Conservation (phyloP, 2,329 filamentous ascomycete genomes). For the Paraphoma sp. region DNA sequence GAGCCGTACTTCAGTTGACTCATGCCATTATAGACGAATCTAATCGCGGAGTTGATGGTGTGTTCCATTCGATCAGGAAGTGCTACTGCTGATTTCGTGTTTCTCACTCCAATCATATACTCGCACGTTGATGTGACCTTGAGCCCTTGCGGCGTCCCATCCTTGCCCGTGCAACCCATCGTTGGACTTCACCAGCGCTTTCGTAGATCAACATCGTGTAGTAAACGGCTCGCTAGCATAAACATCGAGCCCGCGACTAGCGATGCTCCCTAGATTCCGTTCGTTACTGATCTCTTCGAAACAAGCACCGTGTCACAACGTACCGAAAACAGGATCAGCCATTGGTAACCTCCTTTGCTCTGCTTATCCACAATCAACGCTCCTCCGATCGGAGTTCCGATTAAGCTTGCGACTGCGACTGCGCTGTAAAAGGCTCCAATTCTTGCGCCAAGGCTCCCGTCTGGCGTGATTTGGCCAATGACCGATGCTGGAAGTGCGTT, state of each 20-base stretch:
- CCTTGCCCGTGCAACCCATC: no score
- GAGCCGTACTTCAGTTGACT: no score
- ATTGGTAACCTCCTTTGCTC: constrained; percentile 25
- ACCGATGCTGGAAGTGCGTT: constrained; percentile 68
- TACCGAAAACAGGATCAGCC: constrained; percentile 37
- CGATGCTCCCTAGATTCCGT: constrained; percentile 14
- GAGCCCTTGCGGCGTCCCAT: no score
- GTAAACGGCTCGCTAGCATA: constrained; percentile 27
- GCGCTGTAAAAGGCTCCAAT: constrained; percentile 69
- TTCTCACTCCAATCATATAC: no score
- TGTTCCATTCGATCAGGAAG: no score
- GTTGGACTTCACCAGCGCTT: constrained; percentile 16
- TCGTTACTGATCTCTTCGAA: background rate
- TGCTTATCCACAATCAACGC: constrained; percentile 32
- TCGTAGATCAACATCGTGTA: constrained; percentile 18
- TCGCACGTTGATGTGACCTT: no score
- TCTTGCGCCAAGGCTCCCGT: constrained; percentile 72
- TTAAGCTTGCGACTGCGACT: constrained; percentile 69
- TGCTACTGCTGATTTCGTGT: no score
- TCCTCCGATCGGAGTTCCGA: constrained; percentile 72
- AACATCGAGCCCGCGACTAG: constrained; percentile 22
- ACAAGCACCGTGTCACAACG: background rate
- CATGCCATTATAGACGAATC: no score
- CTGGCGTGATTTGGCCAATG: constrained; percentile 73
- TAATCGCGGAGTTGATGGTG: no score